Evolutionary conservation across 495 filamentous ascomycete species (phyloP), one percentile per base, ranked within the genome.

Genomic region (Elasticomyces elasticus): DNA sequence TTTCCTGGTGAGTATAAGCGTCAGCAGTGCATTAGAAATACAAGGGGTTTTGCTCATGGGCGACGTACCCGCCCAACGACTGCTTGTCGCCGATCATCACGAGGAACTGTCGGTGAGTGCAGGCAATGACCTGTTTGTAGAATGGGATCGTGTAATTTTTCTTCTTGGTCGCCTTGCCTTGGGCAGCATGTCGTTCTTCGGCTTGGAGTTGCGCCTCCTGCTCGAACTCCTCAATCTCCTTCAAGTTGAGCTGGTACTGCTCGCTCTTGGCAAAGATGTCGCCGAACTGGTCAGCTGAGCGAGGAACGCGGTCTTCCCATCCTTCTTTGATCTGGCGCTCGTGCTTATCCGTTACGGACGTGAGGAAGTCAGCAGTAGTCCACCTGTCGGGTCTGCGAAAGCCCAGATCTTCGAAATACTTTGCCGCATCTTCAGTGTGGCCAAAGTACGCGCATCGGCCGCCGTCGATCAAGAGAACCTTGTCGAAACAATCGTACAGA

Each of bases 331-430:
- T 68, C 33, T 74, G 72, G 5, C 85, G 77, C 47, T 86, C 79
- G 20, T 74, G 67, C 2, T 78, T 74, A 45, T 81, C 81, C 17
- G 83, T 86, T 55, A 88, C 73, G 2, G 80, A 82, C 0, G 84
- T 87, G 11, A 88, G 67, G 60, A 86, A 88, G 62, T 87, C 85
- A n/a, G 81, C 77, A 0, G 79, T 83, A 0, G 70, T 86, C 72
- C 76, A 73, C 66, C 77, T 62, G 55, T 73, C 65, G 56, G 77
- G 76, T 71, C 79, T 66, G 61, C 71, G 35, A 74, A 76, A 83
- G 0, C 81, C 80, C 67, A 82, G 76, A 47, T 79, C 70, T 5
- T 71, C 22, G 63, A 76, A 66, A 51, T 68, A 70, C 27, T 53
- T 41, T 51, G 58, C 62, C 10, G 66, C 68, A 13, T 59, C 57